Conservation (phyloP, 202 grass and related monocot species). For the Saccharum hybrid region DNA sequence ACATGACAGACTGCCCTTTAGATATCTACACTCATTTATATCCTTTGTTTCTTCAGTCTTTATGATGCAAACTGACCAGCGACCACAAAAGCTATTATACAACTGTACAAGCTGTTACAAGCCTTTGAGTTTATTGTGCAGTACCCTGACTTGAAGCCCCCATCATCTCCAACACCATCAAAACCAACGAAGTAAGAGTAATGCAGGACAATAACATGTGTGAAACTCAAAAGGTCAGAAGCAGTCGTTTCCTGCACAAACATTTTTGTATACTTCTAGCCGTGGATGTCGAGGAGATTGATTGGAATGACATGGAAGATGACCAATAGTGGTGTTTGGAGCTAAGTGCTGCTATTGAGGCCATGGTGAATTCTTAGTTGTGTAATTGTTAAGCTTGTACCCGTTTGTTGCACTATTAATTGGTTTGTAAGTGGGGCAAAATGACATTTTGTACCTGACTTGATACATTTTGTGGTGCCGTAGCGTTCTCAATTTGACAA, state of each 20-base stretch:
- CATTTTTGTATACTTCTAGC: conserved; percentile 47
- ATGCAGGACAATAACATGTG: background rate
- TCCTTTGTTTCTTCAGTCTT: conserved; percentile 27
- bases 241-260: background rate
- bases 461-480: background rate
- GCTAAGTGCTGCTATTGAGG: background rate
- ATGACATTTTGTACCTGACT: background rate
- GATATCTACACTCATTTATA: conserved; percentile 7
- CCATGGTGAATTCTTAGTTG: conserved; percentile 1
- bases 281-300: conserved; percentile 15
- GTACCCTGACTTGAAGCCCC: conserved; percentile 69
- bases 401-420: background rate
- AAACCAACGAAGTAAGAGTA: conserved; percentile 55
- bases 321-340: background rate
- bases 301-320: background rate
- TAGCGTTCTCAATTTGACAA: background rate
- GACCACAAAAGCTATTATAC: background rate
- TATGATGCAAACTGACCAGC: background rate
- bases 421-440: conserved; percentile 8
- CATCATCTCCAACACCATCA: conserved; percentile 60
- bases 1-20: background rate
- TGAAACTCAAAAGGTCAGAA: background rate
- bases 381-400: conserved; percentile 18
- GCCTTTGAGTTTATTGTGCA: conserved; percentile 45
- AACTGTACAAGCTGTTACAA: conserved; percentile 1